Conservation (phyloP, 768 basidiomycete species). For the Hemileccinum rubropunctum region DNA sequence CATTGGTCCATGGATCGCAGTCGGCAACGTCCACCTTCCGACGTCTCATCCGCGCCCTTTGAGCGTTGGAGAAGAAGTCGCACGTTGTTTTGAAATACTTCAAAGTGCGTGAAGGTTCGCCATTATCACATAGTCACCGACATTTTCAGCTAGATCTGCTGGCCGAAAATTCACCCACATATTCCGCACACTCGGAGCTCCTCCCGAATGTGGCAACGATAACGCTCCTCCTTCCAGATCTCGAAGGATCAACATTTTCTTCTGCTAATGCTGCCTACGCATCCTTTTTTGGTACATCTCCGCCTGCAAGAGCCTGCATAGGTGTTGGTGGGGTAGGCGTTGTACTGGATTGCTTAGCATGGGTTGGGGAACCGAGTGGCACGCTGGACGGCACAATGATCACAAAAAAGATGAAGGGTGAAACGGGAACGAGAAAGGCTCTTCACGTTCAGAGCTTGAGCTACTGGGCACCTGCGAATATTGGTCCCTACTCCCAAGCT, state of each 20-base stretch:
- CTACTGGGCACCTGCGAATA: slow-evolving; percentile 99
- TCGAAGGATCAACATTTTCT: slow-evolving; percentile 63
- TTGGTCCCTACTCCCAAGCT: slow-evolving; percentile 97
- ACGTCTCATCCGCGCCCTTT: slow-evolving; percentile 37
- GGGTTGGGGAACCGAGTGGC: slow-evolving; percentile 24
- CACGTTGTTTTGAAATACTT: slow-evolving; percentile 61
- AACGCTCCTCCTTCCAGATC: slow-evolving; percentile 79
- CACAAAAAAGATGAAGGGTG: slow-evolving; percentile 16
- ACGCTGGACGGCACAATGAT: slow-evolving; percentile 10
- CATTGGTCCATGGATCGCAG: slow-evolving; percentile 64
- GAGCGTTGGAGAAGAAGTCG: slow-evolving; percentile 73
- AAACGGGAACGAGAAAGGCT: slow-evolving; percentile 50
- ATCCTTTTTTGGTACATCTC: slow-evolving; percentile 84
- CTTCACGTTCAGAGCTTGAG: slow-evolving; percentile 95
- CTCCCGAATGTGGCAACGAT: slow-evolving; percentile 51
- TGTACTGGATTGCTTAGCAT: slow-evolving; percentile 82
- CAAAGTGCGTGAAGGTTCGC: slow-evolving; percentile 43
- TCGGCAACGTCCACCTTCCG: slow-evolving; percentile 50
- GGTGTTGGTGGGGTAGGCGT: slow-evolving; percentile 64
- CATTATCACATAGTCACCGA: neutral
- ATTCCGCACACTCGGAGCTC: slow-evolving; percentile 27
- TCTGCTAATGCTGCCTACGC: slow-evolving; percentile 76
- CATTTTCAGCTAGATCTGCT: slow-evolving; percentile 47
- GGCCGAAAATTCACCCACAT: slow-evolving; percentile 37
- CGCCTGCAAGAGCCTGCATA: slow-evolving; percentile 94